Evolutionary conservation across 768 basidiomycete species (phyloP), one percentile per base, ranked within the genome.

Genomic region (Xerocomellus chrysenteron): DNA sequence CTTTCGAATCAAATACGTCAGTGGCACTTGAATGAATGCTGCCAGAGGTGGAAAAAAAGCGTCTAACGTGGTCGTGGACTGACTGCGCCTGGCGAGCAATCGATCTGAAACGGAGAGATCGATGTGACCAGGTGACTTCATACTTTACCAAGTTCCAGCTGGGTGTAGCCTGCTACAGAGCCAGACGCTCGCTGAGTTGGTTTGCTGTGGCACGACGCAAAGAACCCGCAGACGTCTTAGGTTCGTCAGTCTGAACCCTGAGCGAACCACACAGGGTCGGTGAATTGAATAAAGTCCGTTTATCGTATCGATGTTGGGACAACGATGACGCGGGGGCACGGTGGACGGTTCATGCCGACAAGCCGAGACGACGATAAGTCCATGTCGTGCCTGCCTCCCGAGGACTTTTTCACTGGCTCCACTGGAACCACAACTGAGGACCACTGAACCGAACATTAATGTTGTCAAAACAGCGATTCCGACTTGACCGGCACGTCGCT

Each of bases 1-100:
- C 44, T 28, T 54, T 50, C 32, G 48, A 52, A 37, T 50, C 32
- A 44, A 56, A 63, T 66, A 63, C 56, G 58, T 67, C 66, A 65
- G 50, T 51, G 37, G 58, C 46, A 54, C 21, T 21, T 49, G 54
- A 41, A 44, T 41, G 47, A 51, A 54, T 52, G n/a, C 41, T 41
- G 47, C 41, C 47, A 39, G 52, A 56, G 45, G 28, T 43, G 41
- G 43, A 56, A 52, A 41, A 28, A 50, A 37, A 35, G 32, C 44
- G 55, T 59, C 52, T 58, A 62, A 50, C 52, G 49, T 53, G 54
- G 42, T 50, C 35, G 32, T 60, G 32, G 30, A 51, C 39, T n/a
- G 60, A 32, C 39, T 50, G 52, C 61, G 48, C 46, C 53, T 45
- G 28, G 55, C 11, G 24, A 32, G 17, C 24, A 47, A 64, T 67